Base-by-base conservation (phyloP, 495 filamentous ascomycete genomes). In the Aspergillus coremiiformis region DNA sequence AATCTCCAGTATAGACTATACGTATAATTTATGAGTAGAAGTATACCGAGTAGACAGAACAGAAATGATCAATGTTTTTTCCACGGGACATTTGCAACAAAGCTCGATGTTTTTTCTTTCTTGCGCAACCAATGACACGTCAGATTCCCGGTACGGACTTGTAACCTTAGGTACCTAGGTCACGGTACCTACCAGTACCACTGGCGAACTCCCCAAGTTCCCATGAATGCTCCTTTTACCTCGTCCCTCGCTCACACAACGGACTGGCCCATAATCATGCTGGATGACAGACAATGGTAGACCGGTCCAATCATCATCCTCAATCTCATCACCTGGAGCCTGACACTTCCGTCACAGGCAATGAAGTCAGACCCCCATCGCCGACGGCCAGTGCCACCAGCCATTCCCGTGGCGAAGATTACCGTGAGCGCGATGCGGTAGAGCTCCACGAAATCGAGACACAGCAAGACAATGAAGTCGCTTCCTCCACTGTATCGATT, bases 361-460 rank as follows among this genome's bases (percentile, higher is more conserved):
- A 41, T 41, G 19, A 39, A n/a, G 15, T 15, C 3, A 15, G 27
- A 48, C 30, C 42, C 35, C 45, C 11, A 35, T 30, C 51, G 4
- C 39, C 23, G 2, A 9, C 43, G 17, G 1, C 27, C n/a, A n/a
- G n/a, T n/a, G n/a, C n/a, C 30, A 39, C 19, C 39, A 39, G 41
- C 35, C 46, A 32, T 26, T 30, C 52, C n/a, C 39, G 45, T 27
- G 39, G 58, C 52, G 61, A 62, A 44, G 15, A 47, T 39, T 30
- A 48, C 8, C 45, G 50, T 21, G 52, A 66, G 2, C 59, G 51
- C 7, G 70, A 73, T 41, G 58, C 61, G 1, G 52, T 70, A 5
- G 70, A 73, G 49, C 57, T 73, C 4, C 61, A 65, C 29, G 56
- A 67, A n/a, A 68, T 73, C 4, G 59, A 65, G 26, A 69, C 64